These are phyloP conservation scores for Coemansia sp. DNA, from an alignment of 192 early-diverging fungal species.

Conservation along the genomic window DNA sequence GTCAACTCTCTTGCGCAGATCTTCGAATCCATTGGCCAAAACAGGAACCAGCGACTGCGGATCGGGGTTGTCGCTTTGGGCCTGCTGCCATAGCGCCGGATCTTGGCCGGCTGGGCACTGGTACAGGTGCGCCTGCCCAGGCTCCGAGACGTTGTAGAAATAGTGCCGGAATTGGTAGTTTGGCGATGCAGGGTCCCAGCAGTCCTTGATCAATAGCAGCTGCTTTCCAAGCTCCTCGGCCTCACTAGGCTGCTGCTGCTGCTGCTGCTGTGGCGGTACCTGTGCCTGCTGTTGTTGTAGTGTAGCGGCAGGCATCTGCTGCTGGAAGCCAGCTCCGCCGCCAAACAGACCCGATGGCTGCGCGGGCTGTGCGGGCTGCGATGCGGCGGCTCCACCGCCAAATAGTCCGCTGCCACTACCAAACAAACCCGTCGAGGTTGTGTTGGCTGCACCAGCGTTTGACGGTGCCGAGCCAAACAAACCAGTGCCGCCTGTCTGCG, in stretches of 20 bases:
- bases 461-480: background rate
- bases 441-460: background rate
- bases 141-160: slow-evolving; percentile 93
- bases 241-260: slow-evolving; percentile 18
- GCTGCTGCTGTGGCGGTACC: slow-evolving; percentile 16
- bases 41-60: slow-evolving; percentile 86
- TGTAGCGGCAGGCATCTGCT: too few relatives aligned
- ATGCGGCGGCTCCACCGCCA: slow-evolving; percentile 8
- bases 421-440: background rate
- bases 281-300: slow-evolving; percentile 48
- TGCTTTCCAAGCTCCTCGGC: slow-evolving; percentile 55
- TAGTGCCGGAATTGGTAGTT: slow-evolving; percentile 88
- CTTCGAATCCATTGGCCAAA: slow-evolving; percentile 85
- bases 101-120: slow-evolving; percentile 69
- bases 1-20: slow-evolving; percentile 80
- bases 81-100: slow-evolving; percentile 72
- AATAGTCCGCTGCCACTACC: slow-evolving; percentile 6
- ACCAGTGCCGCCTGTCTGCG: background rate
- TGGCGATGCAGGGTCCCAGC: slow-evolving; percentile 75
- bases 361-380: slow-evolving; percentile 10
- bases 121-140: slow-evolving; percentile 77
- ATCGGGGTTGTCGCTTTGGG: slow-evolving; percentile 84
- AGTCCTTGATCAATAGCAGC: slow-evolving; percentile 62
- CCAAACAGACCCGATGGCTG: slow-evolving; percentile 2
- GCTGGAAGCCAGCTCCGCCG: slow-evolving; percentile 14